Conservation (phyloP, 2,329 filamentous ascomycete genomes). For the Waltergamsia citrina region DNA sequence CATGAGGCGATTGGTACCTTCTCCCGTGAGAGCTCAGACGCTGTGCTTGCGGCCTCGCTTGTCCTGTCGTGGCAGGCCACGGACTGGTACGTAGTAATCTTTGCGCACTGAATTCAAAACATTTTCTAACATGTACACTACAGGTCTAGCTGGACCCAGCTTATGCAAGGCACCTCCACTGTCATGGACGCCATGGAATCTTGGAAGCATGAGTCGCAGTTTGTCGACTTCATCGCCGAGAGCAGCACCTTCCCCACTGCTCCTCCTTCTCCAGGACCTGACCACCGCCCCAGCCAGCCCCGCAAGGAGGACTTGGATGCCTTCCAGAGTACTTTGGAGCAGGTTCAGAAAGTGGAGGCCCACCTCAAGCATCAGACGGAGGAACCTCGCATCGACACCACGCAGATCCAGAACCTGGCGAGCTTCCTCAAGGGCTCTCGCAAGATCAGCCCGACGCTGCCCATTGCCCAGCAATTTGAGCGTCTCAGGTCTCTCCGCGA, state of each 20-base stretch:
- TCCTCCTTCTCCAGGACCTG: constrained; percentile 51
- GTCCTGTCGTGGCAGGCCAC: constrained; percentile 93
- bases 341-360: constrained; percentile 58
- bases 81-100: constrained; percentile 64
- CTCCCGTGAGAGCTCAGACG: constrained; percentile 79
- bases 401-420: constrained; percentile 59
- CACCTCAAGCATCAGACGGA: constrained; percentile 61
- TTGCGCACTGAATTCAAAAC: constrained; percentile 2
- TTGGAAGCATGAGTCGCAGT: constrained; percentile 85
- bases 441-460: constrained; percentile 59
- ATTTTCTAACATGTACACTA: neutral
- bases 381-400: constrained; percentile 33
- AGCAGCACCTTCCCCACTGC: constrained; percentile 65
- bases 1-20: constrained; percentile 82
- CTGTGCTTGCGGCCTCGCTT: constrained; percentile 82
- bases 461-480: constrained; percentile 78
- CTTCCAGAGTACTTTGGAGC: constrained; percentile 56
- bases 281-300: constrained; percentile 51
- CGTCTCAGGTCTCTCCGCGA: constrained; percentile 79
- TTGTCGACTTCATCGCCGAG: constrained; percentile 72
- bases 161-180: constrained; percentile 85
- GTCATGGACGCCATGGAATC: constrained; percentile 87
- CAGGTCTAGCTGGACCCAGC: constrained; percentile 85
- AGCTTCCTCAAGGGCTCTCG: constrained; percentile 64
- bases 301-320: constrained; percentile 62